Conservation (phyloP, 257 asterid species). For the Lithospermum erythrorhizon region DNA sequence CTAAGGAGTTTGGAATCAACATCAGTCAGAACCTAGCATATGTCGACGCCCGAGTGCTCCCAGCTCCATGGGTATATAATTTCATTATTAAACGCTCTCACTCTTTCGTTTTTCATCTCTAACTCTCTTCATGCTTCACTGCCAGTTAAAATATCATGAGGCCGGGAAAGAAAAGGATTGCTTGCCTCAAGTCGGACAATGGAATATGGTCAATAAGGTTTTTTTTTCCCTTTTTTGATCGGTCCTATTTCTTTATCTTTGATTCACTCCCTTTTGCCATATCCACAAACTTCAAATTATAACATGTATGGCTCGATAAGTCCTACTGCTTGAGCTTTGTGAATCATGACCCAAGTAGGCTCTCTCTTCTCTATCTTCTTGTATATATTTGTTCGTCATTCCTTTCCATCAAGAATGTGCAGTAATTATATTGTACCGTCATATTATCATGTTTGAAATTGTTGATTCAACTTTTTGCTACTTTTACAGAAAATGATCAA, state of each 20-base stretch:
- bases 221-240: constrained; percentile 3
- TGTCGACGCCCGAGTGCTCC: constrained; percentile 95
- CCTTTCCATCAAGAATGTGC: background rate
- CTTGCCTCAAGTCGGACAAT: constrained; percentile 95
- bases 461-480: constrained; percentile 3
- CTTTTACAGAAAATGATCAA: constrained; percentile 85
- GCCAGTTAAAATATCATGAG: constrained; percentile 86
- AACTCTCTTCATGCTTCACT: constrained; percentile 9
- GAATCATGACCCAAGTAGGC: no score
- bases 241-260: background rate
- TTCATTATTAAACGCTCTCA: background rate
- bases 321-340: no score
- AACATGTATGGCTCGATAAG: background rate
- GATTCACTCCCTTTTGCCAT: background rate
- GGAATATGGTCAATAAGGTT: constrained; percentile 99
- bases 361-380: background rate
- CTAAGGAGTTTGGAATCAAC: constrained; percentile 73
- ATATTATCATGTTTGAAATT: background rate
- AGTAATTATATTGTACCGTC: background rate
- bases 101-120: background rate
- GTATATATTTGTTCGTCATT: background rate
- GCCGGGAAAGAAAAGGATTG: constrained; percentile 93
- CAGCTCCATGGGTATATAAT: constrained; percentile 95
- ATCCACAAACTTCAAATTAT: background rate
- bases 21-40: constrained; percentile 75